Percentiles rank a stretch among this genome's conserved stretches.
Evolutionary conservation across 208 protist genomes (phyloP).

Genomic region (Leishmania guyanensis): DNA sequence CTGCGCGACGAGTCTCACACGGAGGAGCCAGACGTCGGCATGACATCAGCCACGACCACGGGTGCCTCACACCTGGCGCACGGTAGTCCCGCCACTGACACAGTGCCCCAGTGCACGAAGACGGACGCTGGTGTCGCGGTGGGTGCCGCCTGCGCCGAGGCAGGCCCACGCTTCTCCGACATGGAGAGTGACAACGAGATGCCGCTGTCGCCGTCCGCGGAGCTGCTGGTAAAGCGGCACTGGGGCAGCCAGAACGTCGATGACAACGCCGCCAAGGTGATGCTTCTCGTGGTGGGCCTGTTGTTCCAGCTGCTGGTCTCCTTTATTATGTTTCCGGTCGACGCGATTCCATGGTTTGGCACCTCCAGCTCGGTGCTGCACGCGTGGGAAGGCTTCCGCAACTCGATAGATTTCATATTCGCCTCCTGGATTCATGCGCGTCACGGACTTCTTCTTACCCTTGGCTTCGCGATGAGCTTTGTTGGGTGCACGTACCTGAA

Average conservation of each 20-base stretch:
- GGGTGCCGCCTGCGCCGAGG: conserved; percentile 6
- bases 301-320: conserved; percentile 73
- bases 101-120: neutral
- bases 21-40: neutral
- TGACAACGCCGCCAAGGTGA: conserved; percentile 72
- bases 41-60: neutral
- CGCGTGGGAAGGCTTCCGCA: conserved; percentile 53
- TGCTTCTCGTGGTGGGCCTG: conserved; percentile 64
- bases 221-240: conserved; percentile 40
- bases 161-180: conserved; percentile 12
- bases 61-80: neutral
- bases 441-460: conserved; percentile 63
- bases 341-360: conserved; percentile 82
- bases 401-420: conserved; percentile 70
- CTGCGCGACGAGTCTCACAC: neutral
- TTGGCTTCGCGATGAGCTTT: conserved; percentile 82
- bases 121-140: neutral
- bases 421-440: conserved; percentile 64
- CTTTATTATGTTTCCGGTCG: conserved; percentile 65
- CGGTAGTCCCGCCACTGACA: neutral
- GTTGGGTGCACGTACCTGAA: conserved; percentile 84
- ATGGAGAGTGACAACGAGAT: conserved; percentile 25
- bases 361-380: conserved; percentile 39
- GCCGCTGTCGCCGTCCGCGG: conserved; percentile 18
- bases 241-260: conserved; percentile 67